Evolutionary conservation across 805 yeast species (phyloP).

Genomic region (Soucietia sequanensis): DNA sequence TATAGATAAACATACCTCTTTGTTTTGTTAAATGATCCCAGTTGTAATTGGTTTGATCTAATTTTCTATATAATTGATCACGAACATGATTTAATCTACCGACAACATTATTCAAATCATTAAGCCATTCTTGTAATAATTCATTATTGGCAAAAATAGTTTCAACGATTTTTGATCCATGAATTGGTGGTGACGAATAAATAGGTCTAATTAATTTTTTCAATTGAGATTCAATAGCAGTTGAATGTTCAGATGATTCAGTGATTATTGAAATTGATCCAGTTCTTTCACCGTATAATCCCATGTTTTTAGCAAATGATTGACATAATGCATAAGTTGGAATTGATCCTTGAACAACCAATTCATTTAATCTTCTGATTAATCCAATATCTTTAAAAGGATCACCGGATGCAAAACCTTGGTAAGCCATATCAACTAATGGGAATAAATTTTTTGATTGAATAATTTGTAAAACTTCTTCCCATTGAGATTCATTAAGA

Average conservation of each 20-base stretch:
- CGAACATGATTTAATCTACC: constrained; percentile 77
- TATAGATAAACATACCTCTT: constrained; percentile 95
- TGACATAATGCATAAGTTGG: constrained; percentile 54
- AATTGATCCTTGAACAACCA: constrained; percentile 49
- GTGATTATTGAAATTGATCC: constrained; percentile 74
- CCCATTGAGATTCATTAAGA: constrained; percentile 81
- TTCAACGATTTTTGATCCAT: constrained; percentile 89
- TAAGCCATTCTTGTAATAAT: constrained; percentile 72
- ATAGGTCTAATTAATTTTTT: constrained; percentile 81
- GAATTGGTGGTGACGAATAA: constrained; percentile 92
- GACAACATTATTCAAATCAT: constrained; percentile 77
- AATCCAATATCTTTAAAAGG: constrained; percentile 64
- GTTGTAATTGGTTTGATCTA: constrained; percentile 60
- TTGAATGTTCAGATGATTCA: constrained; percentile 50
- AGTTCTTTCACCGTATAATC: constrained; percentile 54
- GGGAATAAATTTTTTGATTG: constrained; percentile 65
- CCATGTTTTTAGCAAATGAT: constrained; percentile 50
- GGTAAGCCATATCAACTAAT: constrained; percentile 91
- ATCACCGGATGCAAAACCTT: constrained; percentile 89
- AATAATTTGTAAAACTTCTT: constrained; percentile 63
- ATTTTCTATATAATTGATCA: constrained; percentile 55
- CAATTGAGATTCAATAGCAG: constrained; percentile 71
- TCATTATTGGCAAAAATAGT: constrained; percentile 61
- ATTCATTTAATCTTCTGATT: constrained; percentile 44
- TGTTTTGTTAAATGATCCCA: constrained; percentile 90